Evolutionary conservation across 768 basidiomycete species (phyloP).

Genomic region (Leccinum uliginosum): DNA sequence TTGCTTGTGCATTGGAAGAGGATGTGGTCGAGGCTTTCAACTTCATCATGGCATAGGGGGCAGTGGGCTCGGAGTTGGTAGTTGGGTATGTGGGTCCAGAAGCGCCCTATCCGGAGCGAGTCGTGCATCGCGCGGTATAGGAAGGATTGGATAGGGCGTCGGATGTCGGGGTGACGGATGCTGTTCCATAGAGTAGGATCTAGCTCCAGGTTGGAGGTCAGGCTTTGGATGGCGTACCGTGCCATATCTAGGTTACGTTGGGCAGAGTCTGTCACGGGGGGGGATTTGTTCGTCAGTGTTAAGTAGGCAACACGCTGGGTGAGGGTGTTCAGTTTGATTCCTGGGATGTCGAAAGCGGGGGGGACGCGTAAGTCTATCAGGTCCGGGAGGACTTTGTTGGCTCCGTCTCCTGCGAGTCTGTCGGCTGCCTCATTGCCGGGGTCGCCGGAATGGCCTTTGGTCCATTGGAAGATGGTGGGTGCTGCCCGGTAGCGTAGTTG

Average conservation of each 20-base stretch:
- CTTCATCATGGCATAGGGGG: neutral
- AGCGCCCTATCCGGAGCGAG: no score
- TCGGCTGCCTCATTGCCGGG: conserved; percentile 27
- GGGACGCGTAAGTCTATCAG: no score
- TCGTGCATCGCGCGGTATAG: no score
- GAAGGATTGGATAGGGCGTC: no score
- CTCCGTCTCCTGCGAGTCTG: conserved; percentile 14
- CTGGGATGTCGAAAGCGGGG: no score
- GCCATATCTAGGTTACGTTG: no score
- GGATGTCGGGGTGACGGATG: no score
- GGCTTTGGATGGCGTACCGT: rapidly evolving
- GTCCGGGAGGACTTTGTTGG: neutral
- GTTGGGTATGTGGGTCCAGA: neutral
- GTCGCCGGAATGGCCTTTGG: conserved; percentile 21
- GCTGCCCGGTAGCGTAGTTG: conserved; percentile 11
- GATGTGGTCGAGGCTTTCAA: neutral
- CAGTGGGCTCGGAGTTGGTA: neutral
- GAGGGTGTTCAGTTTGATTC: no score
- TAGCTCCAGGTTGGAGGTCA: neutral
- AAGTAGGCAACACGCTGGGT: no score
- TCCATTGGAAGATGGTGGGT: conserved; percentile 21
- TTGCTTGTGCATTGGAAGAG: neutral
- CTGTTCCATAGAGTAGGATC: neutral
- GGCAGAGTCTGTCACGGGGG: no score
- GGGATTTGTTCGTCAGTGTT: no score